Base-by-base conservation (phyloP, 805 yeast genomes). In the Cephaloascus fragrans region DNA sequence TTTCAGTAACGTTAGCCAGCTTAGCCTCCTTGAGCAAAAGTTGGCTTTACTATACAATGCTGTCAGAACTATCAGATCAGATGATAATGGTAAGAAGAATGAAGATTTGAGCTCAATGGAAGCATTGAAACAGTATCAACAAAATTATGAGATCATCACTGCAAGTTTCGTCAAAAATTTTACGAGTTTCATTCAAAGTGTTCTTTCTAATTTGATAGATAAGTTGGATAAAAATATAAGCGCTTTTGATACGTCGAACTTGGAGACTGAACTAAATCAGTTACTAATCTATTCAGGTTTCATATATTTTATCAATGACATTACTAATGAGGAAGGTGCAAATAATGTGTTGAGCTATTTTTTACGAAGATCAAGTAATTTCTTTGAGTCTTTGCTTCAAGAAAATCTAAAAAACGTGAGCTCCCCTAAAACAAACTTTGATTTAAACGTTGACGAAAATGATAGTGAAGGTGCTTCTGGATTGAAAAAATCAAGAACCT, bases 121-220 rank as follows among this genome's bases (percentile, higher is more conserved):
- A 41, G 94, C 94, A 0, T 64, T 86, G 42, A 69, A 68, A 43
- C 87, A 84, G 48, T 79, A 82, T 49, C 71, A 77, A 41, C 61
- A 65, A 14, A 69, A 64, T 4, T 84, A 82, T 51, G 85, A 80
- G 47, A 53, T 59, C 17, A 77, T 77, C 1, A 67, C 82, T 1
- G 48, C 52, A 2, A 57, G 62, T 3, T 83, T 87, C 49, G 54
- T 75, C 26, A 55, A 51, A 16, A 65, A 72, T 43, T 67, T 76
- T 41, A 64, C 52, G 12, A 44, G 37, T 2, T 77, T 69, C 37
- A 45, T 64, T 26, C 47, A 50, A 19, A 37, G 37, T 3, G 52
- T 56, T 37, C 59, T 80, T 44, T 61, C 59, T 12, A 41, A 49
- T 3, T 62, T 69, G 26, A 67, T 83, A 39, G 61, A 57, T 20